These are phyloP conservation scores for Leccinum rimulosum DNA, from an alignment of 768 basidiomycete species.

Conservation along the genomic window DNA sequence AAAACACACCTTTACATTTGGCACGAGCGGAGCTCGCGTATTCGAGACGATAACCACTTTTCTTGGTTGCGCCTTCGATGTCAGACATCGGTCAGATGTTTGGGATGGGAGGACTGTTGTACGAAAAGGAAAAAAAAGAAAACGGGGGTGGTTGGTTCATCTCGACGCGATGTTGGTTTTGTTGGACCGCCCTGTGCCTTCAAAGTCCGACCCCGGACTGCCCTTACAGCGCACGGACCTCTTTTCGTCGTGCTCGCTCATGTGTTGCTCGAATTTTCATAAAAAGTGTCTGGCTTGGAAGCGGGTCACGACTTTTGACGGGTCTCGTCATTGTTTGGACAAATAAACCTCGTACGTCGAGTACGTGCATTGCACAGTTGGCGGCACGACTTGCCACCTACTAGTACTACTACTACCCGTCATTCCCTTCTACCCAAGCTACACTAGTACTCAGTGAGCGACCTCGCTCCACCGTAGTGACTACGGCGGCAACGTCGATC, in stretches of 20 bases:
- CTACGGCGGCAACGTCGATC: background rate
- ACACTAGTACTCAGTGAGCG: background rate
- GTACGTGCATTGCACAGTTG: background rate
- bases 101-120: slow-evolving; percentile 8
- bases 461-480: background rate
- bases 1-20: slow-evolving; percentile 70
- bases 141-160: slow-evolving; percentile 33
- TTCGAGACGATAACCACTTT: slow-evolving; percentile 70
- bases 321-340: slow-evolving; percentile 29
- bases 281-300: slow-evolving; percentile 10
- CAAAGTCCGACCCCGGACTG: slow-evolving; percentile 36
- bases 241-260: slow-evolving; percentile 25
- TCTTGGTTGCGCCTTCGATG: slow-evolving; percentile 35
- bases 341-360: slow-evolving; percentile 19
- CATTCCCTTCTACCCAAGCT: background rate
- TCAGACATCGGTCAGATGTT: slow-evolving; percentile 31
- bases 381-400: background rate
- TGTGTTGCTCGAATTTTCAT: slow-evolving; percentile 18
- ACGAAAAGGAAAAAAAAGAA: slow-evolving; percentile 27
- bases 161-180: slow-evolving; percentile 38
- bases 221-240: slow-evolving; percentile 36
- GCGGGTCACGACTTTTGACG: slow-evolving; percentile 10
- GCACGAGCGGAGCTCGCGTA: slow-evolving; percentile 66
- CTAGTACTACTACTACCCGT: background rate
- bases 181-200: slow-evolving; percentile 38